Conservation (phyloP, 148 eudicot species). For the Rhododendron ovatum region DNA sequence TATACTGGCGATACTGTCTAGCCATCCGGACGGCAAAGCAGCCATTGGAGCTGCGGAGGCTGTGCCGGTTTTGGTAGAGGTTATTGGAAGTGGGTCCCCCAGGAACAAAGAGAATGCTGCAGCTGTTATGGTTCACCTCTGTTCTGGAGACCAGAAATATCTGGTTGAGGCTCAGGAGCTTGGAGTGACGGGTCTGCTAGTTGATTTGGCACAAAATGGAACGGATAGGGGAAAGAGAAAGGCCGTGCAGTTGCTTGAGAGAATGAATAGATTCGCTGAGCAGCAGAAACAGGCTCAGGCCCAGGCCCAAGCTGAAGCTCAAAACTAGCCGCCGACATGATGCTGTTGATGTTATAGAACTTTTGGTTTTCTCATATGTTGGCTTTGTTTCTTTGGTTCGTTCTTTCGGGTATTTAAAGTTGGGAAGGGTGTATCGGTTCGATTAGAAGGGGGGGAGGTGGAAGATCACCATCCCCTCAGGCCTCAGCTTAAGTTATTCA, state of each 20-base stretch:
- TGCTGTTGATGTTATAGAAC: constrained; percentile 33
- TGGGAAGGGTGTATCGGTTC: constrained; percentile 14
- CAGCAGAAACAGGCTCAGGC: constrained; percentile 55
- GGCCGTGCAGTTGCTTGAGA: constrained; percentile 73
- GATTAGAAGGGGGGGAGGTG: constrained; percentile 46
- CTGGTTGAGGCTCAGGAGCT: constrained; percentile 58
- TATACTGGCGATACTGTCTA: constrained; percentile 74
- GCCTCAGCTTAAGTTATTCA: constrained; percentile 23
- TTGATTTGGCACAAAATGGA: constrained; percentile 65
- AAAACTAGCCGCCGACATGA: constrained; percentile 4
- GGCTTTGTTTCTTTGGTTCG: constrained; percentile 17
- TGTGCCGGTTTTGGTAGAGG: constrained; percentile 70
- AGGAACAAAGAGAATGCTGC: constrained; percentile 95
- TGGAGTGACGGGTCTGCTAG: constrained; percentile 48
- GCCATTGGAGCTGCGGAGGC: constrained; percentile 78
- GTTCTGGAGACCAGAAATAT: constrained; percentile 61
- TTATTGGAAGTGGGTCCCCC: constrained; percentile 75
- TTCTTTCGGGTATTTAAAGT: constrained; percentile 13
- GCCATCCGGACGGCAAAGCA: constrained; percentile 82
- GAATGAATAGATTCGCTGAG: constrained; percentile 62
- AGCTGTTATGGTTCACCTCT: constrained; percentile 84
- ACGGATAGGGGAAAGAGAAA: constrained; percentile 89
- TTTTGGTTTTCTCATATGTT: neutral
- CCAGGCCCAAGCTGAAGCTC: constrained; percentile 29
- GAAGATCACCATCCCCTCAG: constrained; percentile 55